Evolutionary conservation across 768 basidiomycete genomes (phyloP), one percentile per base, ranked within the genome.

Genomic region (Kwoniella botswanensis): DNA sequence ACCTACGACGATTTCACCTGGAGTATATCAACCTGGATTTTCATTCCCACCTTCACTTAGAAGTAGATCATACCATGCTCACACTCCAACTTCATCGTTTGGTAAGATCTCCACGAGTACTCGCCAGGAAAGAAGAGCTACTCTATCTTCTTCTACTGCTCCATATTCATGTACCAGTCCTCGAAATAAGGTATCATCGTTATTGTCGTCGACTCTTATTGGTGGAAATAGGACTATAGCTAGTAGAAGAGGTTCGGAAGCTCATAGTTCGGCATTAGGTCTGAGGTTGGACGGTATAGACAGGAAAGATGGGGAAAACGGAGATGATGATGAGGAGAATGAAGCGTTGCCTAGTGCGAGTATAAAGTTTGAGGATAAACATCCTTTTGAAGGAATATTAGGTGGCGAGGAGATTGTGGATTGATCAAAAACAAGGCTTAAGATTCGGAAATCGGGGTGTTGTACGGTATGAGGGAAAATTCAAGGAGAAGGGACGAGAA

Each of bases 1-100:
- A 22, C 72, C 70, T 12, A 55, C 43, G 4, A 79, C 78, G 1
- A 68, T 79, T 12, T 77, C 78, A 3, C 76, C 76, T 2, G 78
- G 78, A 2, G 54, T 74, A 4, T 77, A 75, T 35, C 78, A 77
- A 63, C 44, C 65, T 35, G 74, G 72, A 9, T 79, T 75, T 60
- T 63, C 70, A 1, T 71, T 73, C 4, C 71, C 72, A 26, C 42
- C 68, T 3, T 41, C 9, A 41, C 56, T 10, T 1, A 29, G 24
- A 12, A 17, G 64, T n/a, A 24, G 52, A 41, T n/a, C 35, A 3
- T 54, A 41, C 15, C 58, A 42, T 7, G 17, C 70, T 57, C 61
- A 42, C 35, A 10, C 35, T 60, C 13, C 35, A 35, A 17, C 65
- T 18, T 29, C 50, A 42, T 22, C 65, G 35, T 50, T 56, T 52